Evolutionary conservation across 805 yeast species (phyloP).

Genomic region (Lipomyces anomalus): DNA sequence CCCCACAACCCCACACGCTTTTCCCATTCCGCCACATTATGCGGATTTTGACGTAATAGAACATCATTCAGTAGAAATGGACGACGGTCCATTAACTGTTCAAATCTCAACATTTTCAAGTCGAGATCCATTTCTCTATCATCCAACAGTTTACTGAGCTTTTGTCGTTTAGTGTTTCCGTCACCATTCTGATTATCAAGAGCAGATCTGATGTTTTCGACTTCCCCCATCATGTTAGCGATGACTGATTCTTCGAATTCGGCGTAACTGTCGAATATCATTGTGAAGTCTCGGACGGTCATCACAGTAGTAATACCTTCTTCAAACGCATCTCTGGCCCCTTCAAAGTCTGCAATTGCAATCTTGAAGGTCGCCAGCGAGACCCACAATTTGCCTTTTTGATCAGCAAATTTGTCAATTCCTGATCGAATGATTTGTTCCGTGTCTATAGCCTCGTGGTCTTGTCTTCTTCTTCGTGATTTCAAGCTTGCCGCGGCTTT

Average conservation of each 20-base stretch:
- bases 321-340: constrained; percentile 43
- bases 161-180: constrained; percentile 19
- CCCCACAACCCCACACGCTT: constrained; percentile 49
- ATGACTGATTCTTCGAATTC: constrained; percentile 54
- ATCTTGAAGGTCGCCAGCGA: constrained; percentile 47
- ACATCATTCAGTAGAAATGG: constrained; percentile 61
- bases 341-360: constrained; percentile 34
- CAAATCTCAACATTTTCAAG: constrained; percentile 45
- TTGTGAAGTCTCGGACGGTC: constrained; percentile 57
- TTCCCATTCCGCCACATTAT: constrained; percentile 65
- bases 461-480: not conserved
- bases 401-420: constrained; percentile 51
- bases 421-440: constrained; percentile 37
- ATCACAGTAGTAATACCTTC: constrained; percentile 43
- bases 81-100: constrained; percentile 51
- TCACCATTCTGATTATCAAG: constrained; percentile 26
- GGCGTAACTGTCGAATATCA: constrained; percentile 55
- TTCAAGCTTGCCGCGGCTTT: not conserved
- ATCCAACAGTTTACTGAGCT: constrained; percentile 7
- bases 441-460: constrained; percentile 28
- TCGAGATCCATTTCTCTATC: constrained; percentile 37
- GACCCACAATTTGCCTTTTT: constrained; percentile 45
- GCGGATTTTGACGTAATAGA: constrained; percentile 52
- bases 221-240: constrained; percentile 30
- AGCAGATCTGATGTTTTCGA: constrained; percentile 20